phyloP scores from a whole-genome alignment of 2,329 filamentous ascomycete species.

The Fusarium tuaranense region DNA sequence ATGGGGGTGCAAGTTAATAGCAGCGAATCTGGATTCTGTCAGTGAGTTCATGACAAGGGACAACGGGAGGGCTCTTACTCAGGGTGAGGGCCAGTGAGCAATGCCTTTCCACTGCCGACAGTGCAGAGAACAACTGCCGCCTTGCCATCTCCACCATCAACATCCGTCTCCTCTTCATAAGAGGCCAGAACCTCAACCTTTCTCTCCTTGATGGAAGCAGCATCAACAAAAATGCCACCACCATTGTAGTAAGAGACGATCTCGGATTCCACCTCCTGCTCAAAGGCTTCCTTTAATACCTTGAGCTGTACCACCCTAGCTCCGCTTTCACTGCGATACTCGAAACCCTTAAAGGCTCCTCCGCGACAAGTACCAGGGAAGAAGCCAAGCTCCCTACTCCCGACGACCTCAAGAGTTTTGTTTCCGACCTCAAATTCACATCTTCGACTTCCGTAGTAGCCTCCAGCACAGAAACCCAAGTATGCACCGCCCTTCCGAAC shows the following conservation, averaged over 20 bases:
- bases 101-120: constrained; percentile 81
- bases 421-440: constrained; percentile 96
- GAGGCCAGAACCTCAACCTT: constrained; percentile 86
- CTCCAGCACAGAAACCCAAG: constrained; percentile 93
- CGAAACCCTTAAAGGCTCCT: constrained; percentile 88
- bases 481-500: constrained; percentile 88
- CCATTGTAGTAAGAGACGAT: constrained; percentile 93
- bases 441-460: constrained; percentile 83
- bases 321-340: constrained; percentile 88
- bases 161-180: constrained; percentile 79
- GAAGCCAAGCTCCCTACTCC: constrained; percentile 86
- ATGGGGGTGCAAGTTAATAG: constrained; percentile 78
- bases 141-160: constrained; percentile 78
- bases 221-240: constrained; percentile 91
- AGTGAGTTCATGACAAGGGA: not conserved
- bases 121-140: constrained; percentile 88
- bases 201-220: constrained; percentile 67
- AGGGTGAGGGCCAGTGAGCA: constrained; percentile 91
- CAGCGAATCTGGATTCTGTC: constrained; percentile 75
- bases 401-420: constrained; percentile 81
- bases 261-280: constrained; percentile 65
- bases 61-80: constrained; percentile 67
- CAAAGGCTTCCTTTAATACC: constrained; percentile 71
- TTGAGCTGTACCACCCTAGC: constrained; percentile 78
- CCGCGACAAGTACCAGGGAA: constrained; percentile 90